Evolutionary conservation across 306 rosid genomes (phyloP).

Genomic region (Inga oerstediana): DNA sequence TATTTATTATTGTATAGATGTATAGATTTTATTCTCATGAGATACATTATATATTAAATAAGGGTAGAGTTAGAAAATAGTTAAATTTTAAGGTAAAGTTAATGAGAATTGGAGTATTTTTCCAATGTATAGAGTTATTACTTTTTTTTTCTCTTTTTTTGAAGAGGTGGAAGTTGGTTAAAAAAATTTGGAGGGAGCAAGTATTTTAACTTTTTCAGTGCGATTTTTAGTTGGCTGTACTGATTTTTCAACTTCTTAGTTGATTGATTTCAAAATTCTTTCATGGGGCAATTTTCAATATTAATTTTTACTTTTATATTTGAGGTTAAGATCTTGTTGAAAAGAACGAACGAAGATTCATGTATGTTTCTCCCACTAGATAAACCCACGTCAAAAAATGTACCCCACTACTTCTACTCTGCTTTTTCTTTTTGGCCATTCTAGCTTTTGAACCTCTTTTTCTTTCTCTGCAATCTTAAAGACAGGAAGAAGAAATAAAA

Average conservation of each 20-base stretch:
- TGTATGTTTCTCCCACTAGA: not conserved
- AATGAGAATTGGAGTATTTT: no score
- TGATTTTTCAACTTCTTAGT: not conserved
- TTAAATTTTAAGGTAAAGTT: no score
- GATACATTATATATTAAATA: no score
- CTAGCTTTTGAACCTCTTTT: conserved; percentile 11
- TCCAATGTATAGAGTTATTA: no score
- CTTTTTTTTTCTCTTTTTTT: no score
- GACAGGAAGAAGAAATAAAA: conserved; percentile 34
- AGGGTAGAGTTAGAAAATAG: no score
- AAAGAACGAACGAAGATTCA: not conserved
- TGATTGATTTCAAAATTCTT: not conserved
- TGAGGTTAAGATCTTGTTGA: not conserved
- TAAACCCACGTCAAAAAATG: conserved; percentile 25
- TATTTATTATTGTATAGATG: no score
- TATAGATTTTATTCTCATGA: no score
- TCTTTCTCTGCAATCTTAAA: conserved; percentile 18
- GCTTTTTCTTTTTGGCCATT: conserved; percentile 12
- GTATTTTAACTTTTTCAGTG: not conserved
- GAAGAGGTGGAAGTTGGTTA: not conserved
- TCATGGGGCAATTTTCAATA: not conserved
- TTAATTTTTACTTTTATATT: not conserved
- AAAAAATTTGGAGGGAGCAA: no score
- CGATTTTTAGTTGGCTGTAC: not conserved
- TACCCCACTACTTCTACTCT: not conserved